These are phyloP conservation scores for Amanita muscaria DNA, from an alignment of 768 basidiomycete genomes.

Conservation along the genomic window DNA sequence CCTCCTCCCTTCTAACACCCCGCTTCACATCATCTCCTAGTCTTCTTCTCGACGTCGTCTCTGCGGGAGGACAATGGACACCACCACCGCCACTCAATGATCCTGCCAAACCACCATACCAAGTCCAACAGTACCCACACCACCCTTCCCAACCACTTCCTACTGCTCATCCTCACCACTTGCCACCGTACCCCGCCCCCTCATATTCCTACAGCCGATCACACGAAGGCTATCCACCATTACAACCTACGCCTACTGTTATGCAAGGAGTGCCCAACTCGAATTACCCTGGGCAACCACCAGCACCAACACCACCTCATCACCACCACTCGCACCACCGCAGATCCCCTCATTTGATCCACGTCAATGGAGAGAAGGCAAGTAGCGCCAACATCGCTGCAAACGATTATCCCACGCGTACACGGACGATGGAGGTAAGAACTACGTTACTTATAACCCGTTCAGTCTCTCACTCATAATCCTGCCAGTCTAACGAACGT, in stretches of 20 bases:
- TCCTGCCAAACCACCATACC: background rate
- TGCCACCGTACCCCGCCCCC: background rate
- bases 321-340: background rate
- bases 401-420: background rate
- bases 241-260: background rate
- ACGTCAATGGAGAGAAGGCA: slow-evolving; percentile 2
- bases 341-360: slow-evolving; percentile 3
- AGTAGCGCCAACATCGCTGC: background rate
- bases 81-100: background rate
- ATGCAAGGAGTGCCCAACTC: background rate
- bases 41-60: slow-evolving; percentile 6
- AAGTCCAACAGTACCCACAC: background rate
- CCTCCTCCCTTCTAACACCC: background rate
- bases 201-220: background rate
- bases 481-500: slow-evolving; percentile 4
- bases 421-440: slow-evolving; percentile 5
- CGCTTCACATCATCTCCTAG: background rate
- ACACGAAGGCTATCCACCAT: background rate
- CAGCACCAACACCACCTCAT: background rate
- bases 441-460: background rate
- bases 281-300: background rate
- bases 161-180: background rate
- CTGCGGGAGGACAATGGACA: background rate
- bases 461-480: too few species aligned
- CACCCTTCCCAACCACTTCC: background rate